Evolutionary conservation across 371 early-diverging fungal species (phyloP), one percentile per base, ranked within the genome.

Genomic region (Rhizomucor pusillus): DNA sequence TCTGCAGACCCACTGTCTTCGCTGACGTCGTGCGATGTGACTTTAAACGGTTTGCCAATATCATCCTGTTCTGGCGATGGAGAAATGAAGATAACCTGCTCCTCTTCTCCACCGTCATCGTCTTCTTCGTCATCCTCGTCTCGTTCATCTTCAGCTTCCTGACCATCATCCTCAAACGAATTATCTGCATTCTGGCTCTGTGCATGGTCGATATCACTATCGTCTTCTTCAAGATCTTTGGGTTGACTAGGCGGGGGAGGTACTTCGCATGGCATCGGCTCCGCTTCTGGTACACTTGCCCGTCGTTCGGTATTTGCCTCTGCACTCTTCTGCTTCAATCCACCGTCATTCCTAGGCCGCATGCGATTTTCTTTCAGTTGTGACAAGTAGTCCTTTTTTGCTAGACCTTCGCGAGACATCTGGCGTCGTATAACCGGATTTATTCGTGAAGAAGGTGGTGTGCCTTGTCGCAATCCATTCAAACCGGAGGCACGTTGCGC

Each of bases 41-140:
- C 76, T 48, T 70, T 69, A 48, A 70, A 63, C 0, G 73, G 58
- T 13, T 50, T 60, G 29, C 57, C 66, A 18, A 58, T 50, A 16
- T 59, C 58, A 23, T 71, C 71, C 37, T 62, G 63, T 47, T 75
- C 75, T 1, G 67, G 54, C 5, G 74, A 57, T 12, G 65, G 41
- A 12, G 54, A 25, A 24, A 65, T 52, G 23, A 59, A 75, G 22
- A 75, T 75, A 11, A 71, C 71, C 19, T 74, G 71, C 34, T 73
- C 68, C 34, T 75, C 75, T 29, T 70, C 66, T 18, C 66, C 70
- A 1, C 67, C 66, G 1, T 67, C 67, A 0, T 66, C 67, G 0
- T 69, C 73, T 12, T 65, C 72, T 0, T 62, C 68, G 0, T 67
- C 72, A 13, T 61, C 43, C 1, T 7, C 67, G 0, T 62, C 68